phyloP scores from a whole-genome alignment of 768 basidiomycete species.

The Mycena rebaudengoi region DNA sequence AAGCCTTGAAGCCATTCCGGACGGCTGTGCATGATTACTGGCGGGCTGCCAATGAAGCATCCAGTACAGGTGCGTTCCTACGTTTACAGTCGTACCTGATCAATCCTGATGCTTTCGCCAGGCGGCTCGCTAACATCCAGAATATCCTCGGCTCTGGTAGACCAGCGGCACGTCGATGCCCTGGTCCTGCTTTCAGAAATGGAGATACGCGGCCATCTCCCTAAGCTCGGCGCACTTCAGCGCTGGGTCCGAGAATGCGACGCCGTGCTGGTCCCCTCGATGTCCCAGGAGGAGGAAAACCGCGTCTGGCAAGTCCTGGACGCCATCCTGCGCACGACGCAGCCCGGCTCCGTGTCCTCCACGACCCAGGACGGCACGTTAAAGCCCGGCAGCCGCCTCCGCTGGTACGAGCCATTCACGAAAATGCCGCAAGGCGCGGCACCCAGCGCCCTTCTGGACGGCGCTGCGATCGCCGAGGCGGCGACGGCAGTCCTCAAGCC shows the following conservation, averaged over 20 bases:
- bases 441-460: constrained; percentile 5
- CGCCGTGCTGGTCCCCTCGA: constrained; percentile 53
- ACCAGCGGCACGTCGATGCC: constrained; percentile 55
- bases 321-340: constrained; percentile 56
- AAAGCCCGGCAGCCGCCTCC: constrained; percentile 39
- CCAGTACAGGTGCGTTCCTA: constrained; percentile 39
- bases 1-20: constrained; percentile 45
- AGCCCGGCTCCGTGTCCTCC: constrained; percentile 43
- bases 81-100: not conserved
- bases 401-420: constrained; percentile 46
- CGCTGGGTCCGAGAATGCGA: constrained; percentile 68
- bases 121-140: constrained; percentile 47
- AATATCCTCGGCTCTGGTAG: constrained; percentile 51
- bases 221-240: constrained; percentile 62
- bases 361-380: constrained; percentile 28
- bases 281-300: constrained; percentile 48
- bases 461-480: constrained; percentile 25
- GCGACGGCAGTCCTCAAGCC: constrained; percentile 34
- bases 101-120: constrained; percentile 1
- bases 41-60: constrained; percentile 41
- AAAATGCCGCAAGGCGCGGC: constrained; percentile 26
- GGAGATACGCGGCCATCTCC: constrained; percentile 52
- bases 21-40: constrained; percentile 50
- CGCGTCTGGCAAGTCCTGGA: constrained; percentile 57
- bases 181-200: constrained; percentile 64